A percentile compares a stretch with the other conserved stretches of the same genome.
phyloP scores from a whole-genome alignment of 345 rosid species.

The Populus nigra region DNA sequence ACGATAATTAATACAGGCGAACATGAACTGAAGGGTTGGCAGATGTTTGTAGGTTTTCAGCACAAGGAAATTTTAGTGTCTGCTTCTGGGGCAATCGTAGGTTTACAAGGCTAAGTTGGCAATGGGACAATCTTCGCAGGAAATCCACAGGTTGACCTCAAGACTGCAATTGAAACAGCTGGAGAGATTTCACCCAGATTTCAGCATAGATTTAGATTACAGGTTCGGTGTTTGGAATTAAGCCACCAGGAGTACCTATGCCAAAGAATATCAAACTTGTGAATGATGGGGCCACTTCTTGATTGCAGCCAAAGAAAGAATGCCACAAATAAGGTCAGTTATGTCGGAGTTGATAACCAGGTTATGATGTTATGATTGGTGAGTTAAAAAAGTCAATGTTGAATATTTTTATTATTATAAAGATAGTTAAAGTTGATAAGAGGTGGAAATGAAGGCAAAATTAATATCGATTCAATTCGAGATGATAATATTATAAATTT shows the following conservation, averaged over 20 bases:
- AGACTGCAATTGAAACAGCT: slow-evolving; percentile 78
- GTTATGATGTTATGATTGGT: too few relatives aligned
- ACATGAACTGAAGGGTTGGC: slow-evolving; percentile 72
- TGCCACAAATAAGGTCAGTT: too few relatives aligned
- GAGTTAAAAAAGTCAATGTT: too few relatives aligned
- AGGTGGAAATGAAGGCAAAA: too few relatives aligned
- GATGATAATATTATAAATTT: too few relatives aligned
- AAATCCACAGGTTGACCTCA: slow-evolving; percentile 48
- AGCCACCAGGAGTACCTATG: slow-evolving; percentile 57
- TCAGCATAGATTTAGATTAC: slow-evolving; percentile 47
- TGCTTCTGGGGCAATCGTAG: slow-evolving; percentile 42
- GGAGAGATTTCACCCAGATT: slow-evolving; percentile 73
- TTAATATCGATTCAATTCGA: too few relatives aligned
- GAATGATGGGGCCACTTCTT: too few relatives aligned
- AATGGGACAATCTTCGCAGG: slow-evolving; percentile 78
- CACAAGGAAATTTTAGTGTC: slow-evolving; percentile 67
- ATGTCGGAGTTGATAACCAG: too few relatives aligned
- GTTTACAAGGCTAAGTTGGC: slow-evolving; percentile 47
- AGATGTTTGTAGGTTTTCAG: slow-evolving; percentile 67
- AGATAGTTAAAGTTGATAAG: too few relatives aligned
- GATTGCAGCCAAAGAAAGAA: too few relatives aligned
- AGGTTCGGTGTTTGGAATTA: slow-evolving; percentile 77
- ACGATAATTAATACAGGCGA: slow-evolving; percentile 58
- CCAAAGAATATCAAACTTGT: slow-evolving; percentile 57
- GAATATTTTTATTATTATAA: too few relatives aligned